Base-by-base conservation (phyloP, 2,329 filamentous ascomycete genomes). In the Xylaria digitata region DNA sequence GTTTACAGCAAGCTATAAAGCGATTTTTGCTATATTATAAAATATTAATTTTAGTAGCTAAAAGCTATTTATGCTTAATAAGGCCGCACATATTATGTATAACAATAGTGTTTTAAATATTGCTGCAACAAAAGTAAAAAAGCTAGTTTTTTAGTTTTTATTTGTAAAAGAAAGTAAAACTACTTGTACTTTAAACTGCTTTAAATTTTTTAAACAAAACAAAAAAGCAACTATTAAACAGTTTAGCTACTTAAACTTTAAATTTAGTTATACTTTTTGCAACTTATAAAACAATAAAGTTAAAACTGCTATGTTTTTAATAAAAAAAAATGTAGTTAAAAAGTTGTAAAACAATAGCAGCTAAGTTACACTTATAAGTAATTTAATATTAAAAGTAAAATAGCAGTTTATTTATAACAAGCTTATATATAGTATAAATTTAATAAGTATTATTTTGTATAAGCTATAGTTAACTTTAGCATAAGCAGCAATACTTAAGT, bases 291-390 rank as follows among this genome's bases (percentile, higher is more conserved):
- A 70, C 3, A 63, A 15, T 17, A 59, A 55, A 26, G 37, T 67
- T 9, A 68, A 64, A 30, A 66, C 61, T 3, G 65, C 59, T 8
- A 71, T 73, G 66, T 63, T 70, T 30, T 56, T 67, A 5, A 65
- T 73, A 57, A 70, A 73, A 63, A 67, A 73, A 43, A 67, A 67
- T 21, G 63, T 68, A n/a, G 23, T 73, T 13, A 45, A 68, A 46
- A 57, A 48, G 2, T 8, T 54, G 11, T 73, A 69, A 69, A 73
- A 72, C 52, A 70, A 66, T n/a, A 61, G 63, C 2, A 66, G 69
- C 15, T 57, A 67, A 26, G 66, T 72, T 19, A 69, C 70, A 15
- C 63, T 73, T 7, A 17, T 70, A 19, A 69, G 70, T 9, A 67
- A 73, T 56, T 62, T 67, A 1, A 50, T 49, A 30, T 61, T 48